Evolutionary conservation across 2,329 filamentous ascomycete species (phyloP), one percentile per base, ranked within the genome.

Genomic region (Xylogone sp.): DNA sequence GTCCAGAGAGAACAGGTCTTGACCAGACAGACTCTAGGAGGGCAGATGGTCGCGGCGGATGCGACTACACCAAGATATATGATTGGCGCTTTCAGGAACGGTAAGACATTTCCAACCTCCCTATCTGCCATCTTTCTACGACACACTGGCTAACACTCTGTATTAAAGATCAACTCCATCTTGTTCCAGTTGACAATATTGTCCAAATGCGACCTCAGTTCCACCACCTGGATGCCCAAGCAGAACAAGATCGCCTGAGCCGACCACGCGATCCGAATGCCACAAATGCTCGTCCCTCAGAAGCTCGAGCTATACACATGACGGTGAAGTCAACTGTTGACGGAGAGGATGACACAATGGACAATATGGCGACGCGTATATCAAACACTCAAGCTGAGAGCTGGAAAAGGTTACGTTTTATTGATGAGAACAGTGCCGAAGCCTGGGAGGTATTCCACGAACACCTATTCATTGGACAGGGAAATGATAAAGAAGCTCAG

Each of bases 151-250:
- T 45, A 21, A 52, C 55, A 27, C 59, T 44, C 49, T 21, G 34
- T 18, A n/a, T 34, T 13, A 7, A 57, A 92, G 89, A 89, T 61
- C 84, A 95, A 65, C 75, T 97, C 9, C 90, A 97, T 71, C 82
- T 97, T 39, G 95, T 90, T 1, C 88, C 88, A 21, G 82, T 95
- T 44, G 84, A 86, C 42, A 87, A 89, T 2, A 82, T 96, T 43
- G 88, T 96, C 42, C 90, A 96, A 66, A 83, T 99, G 64, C 88
- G 92, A 3, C 91, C 94, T 0, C 90, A 97, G 64, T 87, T 96
- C 55, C 90, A 96, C 70, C 91, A 97, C 71, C 78, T 97, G 59
- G 94, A 97, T 70, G 93, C 94, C 3, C 72, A 84, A 44, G 77
- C 86, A 45, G 90, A 97, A 62, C 79, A 89, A 70, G 49, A 71